Evolutionary conservation across 495 filamentous ascomycete genomes (phyloP), one percentile per base, ranked within the genome.

Genomic region (Penicillium maclennaniae): DNA sequence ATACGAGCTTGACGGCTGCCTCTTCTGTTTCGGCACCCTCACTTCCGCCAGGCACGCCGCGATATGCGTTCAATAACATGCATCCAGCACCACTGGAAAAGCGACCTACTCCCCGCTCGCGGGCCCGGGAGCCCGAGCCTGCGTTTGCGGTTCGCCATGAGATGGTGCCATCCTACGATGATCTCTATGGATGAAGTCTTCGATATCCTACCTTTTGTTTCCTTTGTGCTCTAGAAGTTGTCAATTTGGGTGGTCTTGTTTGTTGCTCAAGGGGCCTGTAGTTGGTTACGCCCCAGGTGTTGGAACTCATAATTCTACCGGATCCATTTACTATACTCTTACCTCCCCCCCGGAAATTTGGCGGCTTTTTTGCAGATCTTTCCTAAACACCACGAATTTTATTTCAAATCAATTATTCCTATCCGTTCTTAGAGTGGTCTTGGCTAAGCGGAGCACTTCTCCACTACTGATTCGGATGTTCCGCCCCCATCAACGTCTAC

Each of bases 141-240:
- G 27, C 39, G 17, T 44, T 60, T 16, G 23, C 39, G 21, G 42
- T 55, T 27, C 46, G 36, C 23, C 69, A 69, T 45, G 63, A 71
- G 45, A 50, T 77, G 59, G 73, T 75, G 1, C 73, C 72, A 7
- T 77, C 73, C 16, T 69, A 77, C 31, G 73, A 77, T 55, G 73
- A 77, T 27, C 63, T 77, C 8, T 77, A 72, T 53, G 73, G 73
- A 15, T 77, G 61, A 61, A 15, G 12, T 37, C 26, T 31, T 12
- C 45, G 16, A 16, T 50, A 43, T 26, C 45, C 37, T 55, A 19
- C n/a, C n/a, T n/a, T n/a, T 47, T 26, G 26, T 53, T 53, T 50
- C 41, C 44, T 51, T 45, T 28, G 49, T 28, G 40, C 28, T 15
- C 21, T 44, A 37, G 41, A 52, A 25, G 45, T 40, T 52, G 49